Percentiles rank a stretch among this genome's conserved stretches.
phyloP scores from a whole-genome alignment of 1,284 basidiomycete genomes.

The Apiotrichum laibachii region DNA sequence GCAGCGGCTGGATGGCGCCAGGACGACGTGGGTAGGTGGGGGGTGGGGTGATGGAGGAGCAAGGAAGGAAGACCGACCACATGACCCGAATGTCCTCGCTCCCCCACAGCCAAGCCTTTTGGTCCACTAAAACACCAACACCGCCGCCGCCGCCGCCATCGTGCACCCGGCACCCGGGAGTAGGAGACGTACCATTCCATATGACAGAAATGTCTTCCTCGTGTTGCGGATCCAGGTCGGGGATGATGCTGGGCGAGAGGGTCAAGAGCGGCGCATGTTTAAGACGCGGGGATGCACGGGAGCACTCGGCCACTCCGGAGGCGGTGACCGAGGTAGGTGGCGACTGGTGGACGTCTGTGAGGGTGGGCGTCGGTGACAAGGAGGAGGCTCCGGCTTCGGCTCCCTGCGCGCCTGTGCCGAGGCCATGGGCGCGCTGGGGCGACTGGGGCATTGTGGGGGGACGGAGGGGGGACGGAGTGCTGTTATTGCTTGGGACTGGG shows the following conservation, averaged over 20 bases:
- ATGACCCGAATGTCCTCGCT: background rate
- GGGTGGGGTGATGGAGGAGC: background rate
- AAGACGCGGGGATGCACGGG: slow-evolving; percentile 33
- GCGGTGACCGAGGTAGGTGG: background rate
- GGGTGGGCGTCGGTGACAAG: background rate
- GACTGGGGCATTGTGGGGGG: background rate
- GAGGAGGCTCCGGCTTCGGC: background rate
- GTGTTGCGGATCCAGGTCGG: slow-evolving; percentile 7
- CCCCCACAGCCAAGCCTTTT: background rate
- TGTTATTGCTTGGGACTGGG: background rate
- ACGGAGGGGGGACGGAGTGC: background rate
- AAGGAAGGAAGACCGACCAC: background rate
- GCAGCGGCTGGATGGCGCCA: background rate
- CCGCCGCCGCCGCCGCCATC: too few relatives aligned
- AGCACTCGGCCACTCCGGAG: slow-evolving; percentile 3
- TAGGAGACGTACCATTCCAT: slow-evolving; percentile 20
- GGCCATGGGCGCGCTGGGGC: background rate
- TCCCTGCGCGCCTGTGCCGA: background rate
- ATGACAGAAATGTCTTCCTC: slow-evolving; percentile 21
- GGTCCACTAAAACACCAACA: background rate
- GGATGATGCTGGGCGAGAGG: slow-evolving; percentile 9
- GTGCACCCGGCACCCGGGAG: background rate
- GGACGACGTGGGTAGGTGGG: background rate
- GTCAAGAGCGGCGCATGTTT: slow-evolving; percentile 16
- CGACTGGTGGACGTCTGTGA: background rate